Evolutionary conservation across 495 filamentous ascomycete genomes (phyloP).

Genomic region (Hyaloscypha finlandica): DNA sequence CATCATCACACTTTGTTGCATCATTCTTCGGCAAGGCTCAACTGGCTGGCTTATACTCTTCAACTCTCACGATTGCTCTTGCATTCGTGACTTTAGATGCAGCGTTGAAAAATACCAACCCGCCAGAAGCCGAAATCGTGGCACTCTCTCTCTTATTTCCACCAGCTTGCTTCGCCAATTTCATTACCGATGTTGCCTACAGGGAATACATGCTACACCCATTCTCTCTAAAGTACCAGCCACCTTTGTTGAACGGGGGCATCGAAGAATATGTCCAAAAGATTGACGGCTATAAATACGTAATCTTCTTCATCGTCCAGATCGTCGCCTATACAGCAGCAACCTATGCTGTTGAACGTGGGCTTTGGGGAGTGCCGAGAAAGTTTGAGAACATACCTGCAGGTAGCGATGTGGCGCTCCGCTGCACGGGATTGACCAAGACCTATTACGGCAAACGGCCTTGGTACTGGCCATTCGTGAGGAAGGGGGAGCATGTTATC

Average conservation of each 20-base stretch:
- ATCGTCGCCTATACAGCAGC: constrained; percentile 23
- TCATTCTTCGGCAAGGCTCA: constrained; percentile 50
- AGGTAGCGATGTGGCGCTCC: constrained; percentile 27
- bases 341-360: constrained; percentile 23
- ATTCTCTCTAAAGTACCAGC: constrained; percentile 9
- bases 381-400: constrained; percentile 24
- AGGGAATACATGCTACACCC: constrained; percentile 17
- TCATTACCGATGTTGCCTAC: constrained; percentile 24
- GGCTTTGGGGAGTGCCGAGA: constrained; percentile 26
- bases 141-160: constrained; percentile 26
- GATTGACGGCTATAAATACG: constrained; percentile 28
- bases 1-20: constrained; percentile 43
- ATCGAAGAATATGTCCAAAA: constrained; percentile 3
- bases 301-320: constrained; percentile 29
- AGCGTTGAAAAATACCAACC: not conserved
- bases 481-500: constrained; percentile 21
- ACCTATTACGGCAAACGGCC: constrained; percentile 28
- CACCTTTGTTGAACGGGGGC: not conserved
- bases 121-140: constrained; percentile 4
- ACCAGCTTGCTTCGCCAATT: constrained; percentile 23
- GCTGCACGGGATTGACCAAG: constrained; percentile 28
- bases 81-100: constrained; percentile 40
- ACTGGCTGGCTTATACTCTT: constrained; percentile 46
- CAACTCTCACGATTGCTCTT: constrained; percentile 43
- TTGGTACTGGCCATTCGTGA: constrained; percentile 32